Conservation (phyloP, 202 grass and related monocot species). For the Schoenoplectus tabernaemontani region DNA sequence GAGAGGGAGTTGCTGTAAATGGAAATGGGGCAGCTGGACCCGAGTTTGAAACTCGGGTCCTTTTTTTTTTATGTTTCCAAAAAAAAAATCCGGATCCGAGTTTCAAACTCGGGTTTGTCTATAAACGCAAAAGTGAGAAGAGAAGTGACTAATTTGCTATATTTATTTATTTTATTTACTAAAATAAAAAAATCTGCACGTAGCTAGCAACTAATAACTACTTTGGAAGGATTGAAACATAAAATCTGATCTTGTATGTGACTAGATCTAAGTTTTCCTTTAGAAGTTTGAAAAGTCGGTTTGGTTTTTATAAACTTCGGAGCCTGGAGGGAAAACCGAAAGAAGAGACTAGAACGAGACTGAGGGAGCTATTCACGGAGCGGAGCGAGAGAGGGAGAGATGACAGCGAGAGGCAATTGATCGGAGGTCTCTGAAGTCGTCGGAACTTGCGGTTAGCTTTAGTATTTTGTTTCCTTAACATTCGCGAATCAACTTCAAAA, state of each 20-base stretch:
- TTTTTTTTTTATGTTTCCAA: no score
- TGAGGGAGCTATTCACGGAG: not conserved
- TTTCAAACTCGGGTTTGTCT: no score
- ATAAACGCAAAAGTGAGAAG: no score
- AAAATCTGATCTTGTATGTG: not conserved
- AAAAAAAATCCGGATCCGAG: no score
- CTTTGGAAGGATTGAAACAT: not conserved
- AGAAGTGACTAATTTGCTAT: no score
- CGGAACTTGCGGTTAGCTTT: not conserved
- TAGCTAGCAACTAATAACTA: no score
- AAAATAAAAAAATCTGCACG: no score
- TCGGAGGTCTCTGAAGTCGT: not conserved
- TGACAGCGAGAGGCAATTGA: not conserved
- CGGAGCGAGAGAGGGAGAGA: not conserved
- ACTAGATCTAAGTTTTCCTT: not conserved
- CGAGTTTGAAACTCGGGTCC: no score
- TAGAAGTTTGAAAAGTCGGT: not conserved
- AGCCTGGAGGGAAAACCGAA: constrained; percentile 11
- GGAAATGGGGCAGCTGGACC: no score
- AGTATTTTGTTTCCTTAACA: not conserved
- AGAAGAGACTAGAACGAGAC: no score
- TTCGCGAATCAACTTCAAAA: not conserved
- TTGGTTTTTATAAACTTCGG: not conserved
- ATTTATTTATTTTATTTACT: no score
- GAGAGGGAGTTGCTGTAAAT: no score